These are phyloP conservation scores for Veloboletus limbatus DNA, from an alignment of 1,284 basidiomycete genomes.

Conservation along the genomic window DNA sequence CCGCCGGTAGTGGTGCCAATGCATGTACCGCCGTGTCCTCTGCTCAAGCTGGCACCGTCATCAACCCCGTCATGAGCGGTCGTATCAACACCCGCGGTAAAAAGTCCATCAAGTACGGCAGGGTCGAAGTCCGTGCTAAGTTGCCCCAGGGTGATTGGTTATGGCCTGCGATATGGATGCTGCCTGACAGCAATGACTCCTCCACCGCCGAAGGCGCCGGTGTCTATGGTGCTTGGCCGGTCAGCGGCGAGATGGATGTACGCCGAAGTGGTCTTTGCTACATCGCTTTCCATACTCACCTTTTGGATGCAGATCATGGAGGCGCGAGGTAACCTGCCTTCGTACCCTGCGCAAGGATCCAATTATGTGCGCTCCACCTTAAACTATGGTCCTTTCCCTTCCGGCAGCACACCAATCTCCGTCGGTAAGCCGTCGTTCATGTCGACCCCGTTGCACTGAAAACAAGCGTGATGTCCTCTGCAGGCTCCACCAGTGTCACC, in stretches of 20 bases:
- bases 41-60: slow-evolving; percentile 60
- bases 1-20: slow-evolving; percentile 11
- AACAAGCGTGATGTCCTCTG: background rate
- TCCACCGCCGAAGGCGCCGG: slow-evolving; percentile 21
- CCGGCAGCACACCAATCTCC: slow-evolving; percentile 41
- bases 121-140: slow-evolving; percentile 61
- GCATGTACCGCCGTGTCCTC: slow-evolving; percentile 56
- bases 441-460: background rate
- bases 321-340: slow-evolving; percentile 60
- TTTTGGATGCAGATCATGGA: slow-evolving; percentile 60
- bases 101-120: slow-evolving; percentile 64
- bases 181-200: slow-evolving; percentile 53
- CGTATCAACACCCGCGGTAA: slow-evolving; percentile 66
- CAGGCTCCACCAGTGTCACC: slow-evolving; percentile 14
- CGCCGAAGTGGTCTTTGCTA: slow-evolving; percentile 13
- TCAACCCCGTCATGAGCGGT: slow-evolving; percentile 77
- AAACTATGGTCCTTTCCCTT: slow-evolving; percentile 66
- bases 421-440: slow-evolving; percentile 46
- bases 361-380: slow-evolving; percentile 74
- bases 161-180: slow-evolving; percentile 86
- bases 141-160: slow-evolving; percentile 59
- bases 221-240: slow-evolving; percentile 75
- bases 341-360: slow-evolving; percentile 61
- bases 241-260: slow-evolving; percentile 72
- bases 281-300: background rate